A percentile compares a stretch with the other conserved stretches of the same genome.
phyloP scores from a whole-genome alignment of 768 basidiomycete species.

The Goffeauzyma gilvescens region DNA sequence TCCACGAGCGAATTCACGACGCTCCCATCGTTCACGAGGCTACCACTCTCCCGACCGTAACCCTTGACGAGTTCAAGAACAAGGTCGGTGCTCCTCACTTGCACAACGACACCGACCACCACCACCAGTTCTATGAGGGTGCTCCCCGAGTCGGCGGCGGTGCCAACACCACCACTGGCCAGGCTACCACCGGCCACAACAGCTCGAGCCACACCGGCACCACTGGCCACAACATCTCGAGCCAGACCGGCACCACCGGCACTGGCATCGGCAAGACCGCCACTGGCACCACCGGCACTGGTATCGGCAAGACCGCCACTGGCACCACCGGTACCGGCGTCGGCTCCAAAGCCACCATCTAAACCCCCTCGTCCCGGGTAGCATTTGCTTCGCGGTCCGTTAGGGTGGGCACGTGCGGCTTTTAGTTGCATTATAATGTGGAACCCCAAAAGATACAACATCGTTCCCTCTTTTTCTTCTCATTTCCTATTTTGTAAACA shows the following conservation, averaged over 20 bases:
- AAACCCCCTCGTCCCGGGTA: no score
- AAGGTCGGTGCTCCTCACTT: conserved; percentile 18
- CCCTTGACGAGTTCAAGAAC: conserved; percentile 19
- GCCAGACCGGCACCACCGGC: background rate
- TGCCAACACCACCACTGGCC: conserved; percentile 1
- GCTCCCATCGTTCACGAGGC: conserved; percentile 32
- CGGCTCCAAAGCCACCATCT: background rate
- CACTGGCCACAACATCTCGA: background rate
- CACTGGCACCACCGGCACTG: background rate
- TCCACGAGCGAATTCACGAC: conserved; percentile 33
- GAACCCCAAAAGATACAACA: no score
- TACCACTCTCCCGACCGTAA: conserved; percentile 28
- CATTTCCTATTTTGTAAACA: no score
- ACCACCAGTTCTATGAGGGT: conserved; percentile 29
- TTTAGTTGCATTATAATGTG: no score
- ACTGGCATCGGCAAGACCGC: background rate
- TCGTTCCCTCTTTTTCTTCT: no score
- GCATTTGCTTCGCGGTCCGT: no score
- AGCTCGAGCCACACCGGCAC: background rate
- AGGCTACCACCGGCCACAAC: conserved; percentile 1
- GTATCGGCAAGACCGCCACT: background rate
- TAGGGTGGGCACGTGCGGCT: no score
- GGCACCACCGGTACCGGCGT: background rate
- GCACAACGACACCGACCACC: conserved; percentile 25
- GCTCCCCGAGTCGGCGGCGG: conserved; percentile 16